Evolutionary conservation across 352 stramenopile species (phyloP), one percentile per base, ranked within the genome.

Genomic region (Lagenidium sp.): DNA sequence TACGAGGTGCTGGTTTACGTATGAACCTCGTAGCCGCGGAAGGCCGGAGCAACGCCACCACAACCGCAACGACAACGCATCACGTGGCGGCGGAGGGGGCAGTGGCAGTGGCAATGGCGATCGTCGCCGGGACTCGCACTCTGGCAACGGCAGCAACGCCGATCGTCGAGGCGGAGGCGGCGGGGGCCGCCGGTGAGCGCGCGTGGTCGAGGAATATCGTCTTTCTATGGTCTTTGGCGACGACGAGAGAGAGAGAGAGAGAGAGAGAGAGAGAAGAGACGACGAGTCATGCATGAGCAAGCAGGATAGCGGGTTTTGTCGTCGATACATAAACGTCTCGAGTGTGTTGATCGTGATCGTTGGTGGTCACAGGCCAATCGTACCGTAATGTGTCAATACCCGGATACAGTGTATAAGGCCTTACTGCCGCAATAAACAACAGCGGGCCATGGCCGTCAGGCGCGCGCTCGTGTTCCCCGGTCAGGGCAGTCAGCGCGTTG

Each of bases 391-490:
- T n/a, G n/a, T n/a, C n/a, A n/a, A n/a, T n/a, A n/a, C n/a, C n/a
- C n/a, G n/a, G n/a, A n/a, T n/a, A n/a, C n/a, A n/a, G n/a, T n/a
- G n/a, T n/a, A n/a, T n/a, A n/a, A n/a, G n/a, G n/a, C n/a, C n/a
- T n/a, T n/a, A n/a, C n/a, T n/a, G n/a, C n/a, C n/a, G n/a, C n/a
- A n/a, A n/a, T n/a, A n/a, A n/a, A n/a, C n/a, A n/a, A n/a, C n/a
- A n/a, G n/a, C n/a, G n/a, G n/a, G n/a, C n/a, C n/a, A n/a, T n/a
- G n/a, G n/a, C n/a, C n/a, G n/a, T n/a, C n/a, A n/a, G n/a, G n/a
- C n/a, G 28, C 19, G 75, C 68, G 49, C 74, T 91, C 23, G 71
- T 88, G 55, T 95, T 93, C 57, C 81, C 82, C 15, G 82, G 82
- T 0, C 82, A 95, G 51, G 82, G 82, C 53, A 87, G 69, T 44